A percentile compares a stretch with the other conserved stretches of the same genome.
Evolutionary conservation across 108 stramenopile species (phyloP).

Genomic region (Asterionellopsis glacialis): DNA sequence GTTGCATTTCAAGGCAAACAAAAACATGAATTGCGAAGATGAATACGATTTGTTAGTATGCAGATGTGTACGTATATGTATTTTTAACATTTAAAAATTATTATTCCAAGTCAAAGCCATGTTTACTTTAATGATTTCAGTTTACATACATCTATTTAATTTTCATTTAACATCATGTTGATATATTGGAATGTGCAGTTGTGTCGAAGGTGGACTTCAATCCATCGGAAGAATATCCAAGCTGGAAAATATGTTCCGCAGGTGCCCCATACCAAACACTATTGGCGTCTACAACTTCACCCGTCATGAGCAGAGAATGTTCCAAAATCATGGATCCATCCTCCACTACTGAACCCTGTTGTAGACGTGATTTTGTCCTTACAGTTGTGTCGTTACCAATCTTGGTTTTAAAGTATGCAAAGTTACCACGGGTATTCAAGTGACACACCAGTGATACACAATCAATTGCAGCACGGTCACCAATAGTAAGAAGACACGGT

Average conservation of each 20-base stretch:
- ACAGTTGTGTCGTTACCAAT: constrained; percentile 41
- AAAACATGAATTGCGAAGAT: too few relatives aligned
- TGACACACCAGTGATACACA: constrained; percentile 47
- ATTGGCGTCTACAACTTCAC: constrained; percentile 51
- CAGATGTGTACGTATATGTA: too few relatives aligned
- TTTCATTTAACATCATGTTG: too few relatives aligned
- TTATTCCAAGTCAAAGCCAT: too few relatives aligned
- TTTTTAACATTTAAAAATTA: too few relatives aligned
- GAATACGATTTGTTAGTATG: too few relatives aligned
- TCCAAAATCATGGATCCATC: constrained; percentile 47
- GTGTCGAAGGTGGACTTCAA: too few relatives aligned
- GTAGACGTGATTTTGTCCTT: constrained; percentile 35
- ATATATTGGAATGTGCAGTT: too few relatives aligned
- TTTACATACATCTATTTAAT: too few relatives aligned
- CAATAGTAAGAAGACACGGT: constrained; percentile 50
- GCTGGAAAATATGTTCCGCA: constrained; percentile 6
- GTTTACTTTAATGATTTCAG: too few relatives aligned
- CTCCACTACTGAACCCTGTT: constrained; percentile 50
- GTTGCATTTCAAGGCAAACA: too few relatives aligned
- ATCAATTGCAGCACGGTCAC: constrained; percentile 49
- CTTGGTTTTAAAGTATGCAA: constrained; percentile 34
- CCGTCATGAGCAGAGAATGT: constrained; percentile 54
- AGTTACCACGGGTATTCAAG: constrained; percentile 67
- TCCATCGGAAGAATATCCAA: too few relatives aligned
- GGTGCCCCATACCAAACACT: constrained; percentile 70